Percentiles rank a stretch among this genome's conserved stretches.
Conservation (phyloP, 495 filamentous ascomycete species). For the Lindgomyces ingoldianus region DNA sequence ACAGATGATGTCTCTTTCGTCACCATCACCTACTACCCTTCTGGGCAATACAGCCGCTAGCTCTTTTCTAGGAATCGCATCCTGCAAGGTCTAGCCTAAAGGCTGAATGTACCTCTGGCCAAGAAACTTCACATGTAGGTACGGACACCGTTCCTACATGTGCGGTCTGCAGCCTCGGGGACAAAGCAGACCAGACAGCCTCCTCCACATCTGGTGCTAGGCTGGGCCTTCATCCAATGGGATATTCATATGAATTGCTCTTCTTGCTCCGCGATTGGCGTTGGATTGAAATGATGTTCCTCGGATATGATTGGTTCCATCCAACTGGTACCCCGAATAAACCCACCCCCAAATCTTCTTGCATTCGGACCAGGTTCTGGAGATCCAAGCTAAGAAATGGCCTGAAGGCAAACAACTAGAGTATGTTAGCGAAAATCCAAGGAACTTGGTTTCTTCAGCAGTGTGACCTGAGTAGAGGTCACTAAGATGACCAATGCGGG, state of each 20-base stretch:
- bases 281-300: not conserved
- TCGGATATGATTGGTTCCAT: not conserved
- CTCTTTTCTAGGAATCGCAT: conserved; percentile 18
- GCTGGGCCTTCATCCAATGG: too few relatives aligned
- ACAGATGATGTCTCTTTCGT: not conserved
- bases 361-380: too few relatives aligned
- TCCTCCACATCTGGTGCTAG: not conserved
- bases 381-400: too few relatives aligned
- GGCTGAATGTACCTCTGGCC: not conserved
- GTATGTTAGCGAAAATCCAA: too few relatives aligned
- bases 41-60: conserved; percentile 3
- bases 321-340: not conserved
- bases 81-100: conserved; percentile 15
- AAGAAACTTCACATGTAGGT: conserved; percentile 7
- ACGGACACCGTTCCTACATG: conserved; percentile 18
- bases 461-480: too few relatives aligned
- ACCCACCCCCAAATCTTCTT: too few relatives aligned
- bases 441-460: too few relatives aligned
- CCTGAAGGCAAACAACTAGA: too few relatives aligned
- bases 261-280: too few relatives aligned
- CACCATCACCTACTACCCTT: not conserved
- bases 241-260: too few relatives aligned
- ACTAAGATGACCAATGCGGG: too few relatives aligned
- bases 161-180: conserved; percentile 7
- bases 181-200: not conserved